A percentile compares a stretch with the other conserved stretches of the same genome.
phyloP scores from a whole-genome alignment of 345 rosid genomes.

The Populus tremula region DNA sequence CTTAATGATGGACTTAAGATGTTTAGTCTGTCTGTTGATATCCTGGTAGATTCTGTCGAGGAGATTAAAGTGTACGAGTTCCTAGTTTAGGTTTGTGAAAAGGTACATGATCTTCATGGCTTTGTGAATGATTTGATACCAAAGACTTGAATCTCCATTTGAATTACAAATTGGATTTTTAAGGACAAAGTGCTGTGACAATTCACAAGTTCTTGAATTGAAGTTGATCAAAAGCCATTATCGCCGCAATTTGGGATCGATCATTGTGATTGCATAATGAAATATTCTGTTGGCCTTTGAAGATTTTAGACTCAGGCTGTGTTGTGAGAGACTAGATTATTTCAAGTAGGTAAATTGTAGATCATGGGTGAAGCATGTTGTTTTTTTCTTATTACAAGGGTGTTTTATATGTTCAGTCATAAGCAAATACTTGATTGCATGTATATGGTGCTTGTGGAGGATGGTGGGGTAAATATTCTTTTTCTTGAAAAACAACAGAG shows the following conservation, averaged over 20 bases:
- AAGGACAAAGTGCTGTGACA: background rate
- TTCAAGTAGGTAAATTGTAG: background rate
- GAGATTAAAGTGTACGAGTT: background rate
- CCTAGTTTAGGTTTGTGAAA: background rate
- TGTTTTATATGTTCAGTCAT: background rate
- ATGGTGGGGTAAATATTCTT: background rate
- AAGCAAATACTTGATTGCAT: background rate
- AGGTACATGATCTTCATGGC: background rate
- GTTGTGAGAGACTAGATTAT: background rate
- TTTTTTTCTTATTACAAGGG: background rate
- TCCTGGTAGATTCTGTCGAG: background rate
- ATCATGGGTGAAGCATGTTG: background rate
- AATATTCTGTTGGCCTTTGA: background rate
- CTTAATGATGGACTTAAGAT: background rate
- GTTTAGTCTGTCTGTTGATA: background rate
- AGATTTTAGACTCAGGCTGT: background rate
- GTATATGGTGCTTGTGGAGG: background rate
- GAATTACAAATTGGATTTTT: background rate
- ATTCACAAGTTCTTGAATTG: background rate
- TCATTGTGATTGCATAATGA: background rate
- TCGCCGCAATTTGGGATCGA: background rate
- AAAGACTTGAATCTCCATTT: background rate
- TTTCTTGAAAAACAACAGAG: background rate
- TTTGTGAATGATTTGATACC: background rate
- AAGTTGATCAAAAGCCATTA: background rate